Evolutionary conservation across 768 basidiomycete species (phyloP), one percentile per base, ranked within the genome.

Genomic region (Panaeolus papilionaceus): DNA sequence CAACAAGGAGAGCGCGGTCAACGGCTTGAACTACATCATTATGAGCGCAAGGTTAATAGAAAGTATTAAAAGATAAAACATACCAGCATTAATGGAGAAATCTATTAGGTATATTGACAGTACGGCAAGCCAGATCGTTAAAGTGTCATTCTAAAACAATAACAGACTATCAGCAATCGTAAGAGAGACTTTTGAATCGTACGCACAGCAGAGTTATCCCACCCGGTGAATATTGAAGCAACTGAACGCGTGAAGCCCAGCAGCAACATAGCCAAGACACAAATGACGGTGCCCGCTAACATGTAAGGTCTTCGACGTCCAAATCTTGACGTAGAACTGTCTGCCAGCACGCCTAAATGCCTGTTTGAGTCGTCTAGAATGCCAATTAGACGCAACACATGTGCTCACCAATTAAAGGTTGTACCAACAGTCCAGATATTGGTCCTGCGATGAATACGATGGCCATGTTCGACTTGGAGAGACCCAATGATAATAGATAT

Each of bases 361-460:
- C 47, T 10, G 54, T 64, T 68, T 61, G 20, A 23, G 39, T 54
- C 26, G 23, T 62, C 4, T 20, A 38, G 16, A n/a, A n/a, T 39
- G 8, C 8, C 11, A 1, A 62, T n/a, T 18, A n/a, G 14, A 14
- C 4, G 23, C 18, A 67, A 40, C 33, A 2, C 11, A 10, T 7
- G 18, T 18, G 38, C 75, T 45, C 68, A 87, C 94, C 93, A 71
- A 97, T 94, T 49, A 96, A 76, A 0, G 96, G 97, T 74, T 98
- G 96, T 71, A 97, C 92, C 58, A 98, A 82, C 23, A 99, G 85
- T 2, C 96, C 96, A 0, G 92, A 94, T 7, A 96, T 80, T 1
- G 95, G 96, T 0, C 96, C 96, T 2, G 96, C 96, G 54, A 97
- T 84, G 76, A 99, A 96, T 11, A 98, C 96, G 23, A 94, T 83